Base-by-base conservation (phyloP, 1,284 basidiomycete species). In the Lentinus polychrous region DNA sequence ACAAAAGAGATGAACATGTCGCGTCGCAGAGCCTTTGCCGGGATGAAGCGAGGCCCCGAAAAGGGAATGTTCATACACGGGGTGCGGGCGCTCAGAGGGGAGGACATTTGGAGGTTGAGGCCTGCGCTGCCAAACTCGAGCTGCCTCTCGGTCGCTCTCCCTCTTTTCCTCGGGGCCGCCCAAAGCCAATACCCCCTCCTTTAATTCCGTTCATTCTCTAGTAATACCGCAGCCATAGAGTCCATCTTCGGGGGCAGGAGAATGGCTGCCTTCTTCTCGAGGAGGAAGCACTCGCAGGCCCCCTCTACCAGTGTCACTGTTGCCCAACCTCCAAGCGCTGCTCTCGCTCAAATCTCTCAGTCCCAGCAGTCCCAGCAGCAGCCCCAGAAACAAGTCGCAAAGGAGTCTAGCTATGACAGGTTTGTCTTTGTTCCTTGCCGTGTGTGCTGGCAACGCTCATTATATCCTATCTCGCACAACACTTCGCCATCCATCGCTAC, bases 241-340 rank as follows among this genome's bases (percentile, higher is more conserved):
- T 78, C 72, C 65, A 65, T 79, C 63, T 66, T 77, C 61, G 66
- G 69, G 55, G 64, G 64, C 62, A 76, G 76, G 66, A 83, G 83
- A 80, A 90, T 89, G 87, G 86, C 84, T 76, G 90, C 88, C 84
- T 90, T 90, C 78, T 84, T 78, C 46, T 78, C 85, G 78, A 89
- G 83, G 83, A 87, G 85, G 76, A 27, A 31, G 34, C 75, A 80
- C 60, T 58, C 61, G 53, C 66, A 68, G 61, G 65, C 56, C 58
- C 63, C 54, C 47, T 64, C 52, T 66, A 56, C 75, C 18, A 68
- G 66, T 57, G 76, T 82, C 54, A 71, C 78, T 35, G 67, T 78
- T 48, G 69, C 75, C 11, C 79, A 79, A 65, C 77, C 81, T 35
- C 75, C 81, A 35, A 78, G 75, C 55, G 78, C 83, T 63, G 79